These are phyloP conservation scores for Salix viminalis DNA, from an alignment of 345 rosid species.

Conservation along the genomic window DNA sequence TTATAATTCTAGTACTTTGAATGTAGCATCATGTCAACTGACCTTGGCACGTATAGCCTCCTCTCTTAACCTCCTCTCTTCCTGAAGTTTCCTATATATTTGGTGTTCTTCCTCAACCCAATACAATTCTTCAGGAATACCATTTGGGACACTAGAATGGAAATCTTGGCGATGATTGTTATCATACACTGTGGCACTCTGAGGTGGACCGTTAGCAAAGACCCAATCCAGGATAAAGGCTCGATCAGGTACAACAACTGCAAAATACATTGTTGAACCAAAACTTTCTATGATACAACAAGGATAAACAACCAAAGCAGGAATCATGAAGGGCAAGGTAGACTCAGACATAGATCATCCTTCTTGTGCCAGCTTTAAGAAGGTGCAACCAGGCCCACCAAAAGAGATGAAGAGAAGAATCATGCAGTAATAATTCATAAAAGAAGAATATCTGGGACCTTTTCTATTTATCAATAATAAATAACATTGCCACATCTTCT, in stretches of 20 bases:
- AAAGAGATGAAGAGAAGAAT: neutral
- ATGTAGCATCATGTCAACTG: slow-evolving; percentile 14
- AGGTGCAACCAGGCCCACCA: neutral
- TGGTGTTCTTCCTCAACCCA: slow-evolving; percentile 76
- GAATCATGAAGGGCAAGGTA: neutral
- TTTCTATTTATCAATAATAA: neutral
- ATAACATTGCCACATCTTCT: too few relatives aligned
- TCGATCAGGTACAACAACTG: slow-evolving; percentile 63
- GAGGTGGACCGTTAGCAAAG: slow-evolving; percentile 84
- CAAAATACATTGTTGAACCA: slow-evolving; percentile 19
- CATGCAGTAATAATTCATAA: neutral
- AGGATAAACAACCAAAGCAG: neutral
- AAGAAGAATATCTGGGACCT: neutral
- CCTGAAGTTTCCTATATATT: slow-evolving; percentile 56
- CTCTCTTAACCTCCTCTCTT: slow-evolving; percentile 65
- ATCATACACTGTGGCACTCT: slow-evolving; percentile 62
- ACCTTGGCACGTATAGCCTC: slow-evolving; percentile 75
- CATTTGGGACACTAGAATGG: slow-evolving; percentile 58
- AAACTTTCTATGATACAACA: neutral
- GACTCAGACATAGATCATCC: neutral
- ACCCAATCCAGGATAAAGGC: slow-evolving; percentile 87
- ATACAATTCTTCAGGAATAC: slow-evolving; percentile 44
- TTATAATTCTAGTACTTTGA: neutral
- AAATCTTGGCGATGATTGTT: slow-evolving; percentile 70
- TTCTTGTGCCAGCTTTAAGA: neutral